phyloP scores from a whole-genome alignment of 2,329 filamentous ascomycete genomes.

The Sporothrix mexicana region DNA sequence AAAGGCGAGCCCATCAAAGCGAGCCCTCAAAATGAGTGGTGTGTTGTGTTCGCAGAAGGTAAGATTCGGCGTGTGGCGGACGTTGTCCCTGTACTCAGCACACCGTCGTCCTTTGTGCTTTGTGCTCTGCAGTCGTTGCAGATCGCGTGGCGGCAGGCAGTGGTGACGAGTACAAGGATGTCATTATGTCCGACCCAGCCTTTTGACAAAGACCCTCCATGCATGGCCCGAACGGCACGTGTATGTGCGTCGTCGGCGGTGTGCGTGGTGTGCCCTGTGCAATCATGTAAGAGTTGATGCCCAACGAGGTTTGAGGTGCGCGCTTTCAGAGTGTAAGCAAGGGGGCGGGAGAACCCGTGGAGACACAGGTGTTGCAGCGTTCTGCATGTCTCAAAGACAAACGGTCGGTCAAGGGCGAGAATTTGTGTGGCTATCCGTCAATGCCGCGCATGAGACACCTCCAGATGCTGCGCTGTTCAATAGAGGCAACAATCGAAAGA shows the following conservation, averaged over 20 bases:
- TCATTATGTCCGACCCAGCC: background rate
- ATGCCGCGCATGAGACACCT: background rate
- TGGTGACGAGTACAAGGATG: background rate
- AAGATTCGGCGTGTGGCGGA: background rate
- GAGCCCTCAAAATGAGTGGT: background rate
- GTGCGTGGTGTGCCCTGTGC: background rate
- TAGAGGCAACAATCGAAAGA: background rate
- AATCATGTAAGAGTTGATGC: background rate
- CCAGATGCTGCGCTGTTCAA: background rate
- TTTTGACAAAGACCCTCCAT: background rate
- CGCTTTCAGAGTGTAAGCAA: background rate
- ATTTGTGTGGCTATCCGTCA: background rate
- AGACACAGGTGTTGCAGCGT: background rate
- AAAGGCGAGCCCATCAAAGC: background rate
- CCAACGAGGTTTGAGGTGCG: background rate
- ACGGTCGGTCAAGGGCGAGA: background rate
- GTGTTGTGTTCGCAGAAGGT: background rate
- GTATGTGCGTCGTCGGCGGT: background rate
- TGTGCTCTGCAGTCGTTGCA: background rate
- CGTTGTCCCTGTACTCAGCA: too few species aligned
- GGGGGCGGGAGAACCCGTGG: background rate
- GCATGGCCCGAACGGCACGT: background rate
- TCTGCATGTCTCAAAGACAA: conserved; percentile 13
- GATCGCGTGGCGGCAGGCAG: background rate
- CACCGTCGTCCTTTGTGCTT: too few species aligned